Conservation (phyloP, 345 rosid genomes). For the Eucalyptus curtisii region DNA sequence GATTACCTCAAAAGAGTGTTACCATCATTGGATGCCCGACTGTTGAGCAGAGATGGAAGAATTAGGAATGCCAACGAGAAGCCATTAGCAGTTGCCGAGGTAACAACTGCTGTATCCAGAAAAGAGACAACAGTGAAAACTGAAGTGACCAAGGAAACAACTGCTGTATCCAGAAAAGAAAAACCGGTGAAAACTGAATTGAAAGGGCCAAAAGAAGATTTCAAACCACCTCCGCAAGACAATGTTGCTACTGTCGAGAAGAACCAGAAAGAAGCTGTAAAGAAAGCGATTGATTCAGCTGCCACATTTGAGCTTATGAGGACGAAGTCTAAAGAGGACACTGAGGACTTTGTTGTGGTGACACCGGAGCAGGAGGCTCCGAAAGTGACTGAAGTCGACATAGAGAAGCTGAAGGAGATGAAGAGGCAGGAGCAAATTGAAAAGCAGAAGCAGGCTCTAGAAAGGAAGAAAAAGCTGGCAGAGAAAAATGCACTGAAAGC, state of each 20-base stretch:
- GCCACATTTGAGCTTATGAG: conserved; percentile 17
- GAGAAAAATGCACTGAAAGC: conserved; percentile 92
- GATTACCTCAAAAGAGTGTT: conserved; percentile 70
- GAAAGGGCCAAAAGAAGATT: conserved; percentile 56
- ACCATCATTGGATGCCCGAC: conserved; percentile 48
- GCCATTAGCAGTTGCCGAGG: conserved; percentile 39
- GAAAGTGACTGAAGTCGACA: conserved; percentile 29
- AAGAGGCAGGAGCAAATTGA: conserved; percentile 83
- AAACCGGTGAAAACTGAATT: conserved; percentile 27
- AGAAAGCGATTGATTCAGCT: conserved; percentile 25
- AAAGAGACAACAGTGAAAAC: conserved; percentile 4
- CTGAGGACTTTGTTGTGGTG: not conserved
- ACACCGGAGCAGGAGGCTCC: not conserved
- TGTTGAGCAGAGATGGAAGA: conserved; percentile 62
- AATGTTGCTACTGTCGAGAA: conserved; percentile 18
- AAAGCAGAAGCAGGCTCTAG: conserved; percentile 84
- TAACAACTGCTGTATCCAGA: conserved; percentile 4
- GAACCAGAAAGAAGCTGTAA: conserved; percentile 27
- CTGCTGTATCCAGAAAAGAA: conserved; percentile 11
- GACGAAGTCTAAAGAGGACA: conserved; percentile 18
- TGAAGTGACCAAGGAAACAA: not conserved
- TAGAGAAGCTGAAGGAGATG: conserved; percentile 67
- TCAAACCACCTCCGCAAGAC: conserved; percentile 28
- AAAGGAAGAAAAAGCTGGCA: conserved; percentile 90
- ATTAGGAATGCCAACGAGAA: conserved; percentile 48